Evolutionary conservation across 1,284 basidiomycete species (phyloP), one percentile per base, ranked within the genome.

Genomic region (Mixia osmundae): DNA sequence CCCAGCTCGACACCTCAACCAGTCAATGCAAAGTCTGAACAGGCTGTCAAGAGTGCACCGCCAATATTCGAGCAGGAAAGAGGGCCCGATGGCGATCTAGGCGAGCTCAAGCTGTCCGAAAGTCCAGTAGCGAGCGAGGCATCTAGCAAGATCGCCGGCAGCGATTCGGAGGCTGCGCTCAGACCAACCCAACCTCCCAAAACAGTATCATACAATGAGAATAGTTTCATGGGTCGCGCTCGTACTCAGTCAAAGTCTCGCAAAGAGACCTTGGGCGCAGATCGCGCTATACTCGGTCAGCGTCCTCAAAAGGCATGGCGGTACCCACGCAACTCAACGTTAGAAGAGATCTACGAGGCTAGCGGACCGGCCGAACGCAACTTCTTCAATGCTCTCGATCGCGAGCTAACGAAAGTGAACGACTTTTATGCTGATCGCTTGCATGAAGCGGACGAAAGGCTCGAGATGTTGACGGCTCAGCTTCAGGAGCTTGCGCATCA

Each of bases 371-470:
- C 66, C 25, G 72, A 85, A 49, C 54, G 59, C 30, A 62, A 62
- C 3, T 89, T 83, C 57, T 76, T 89, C 45, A 63, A 69, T 5
- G 62, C 68, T 25, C 62, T 89, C 2, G 74, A 85, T 45, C 52
- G 52, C 1, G 71, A 89, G 52, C 59, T 87, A 0, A 68, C 72
- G 37, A 80, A 89, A 60, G 68, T 87, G 48, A 29, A 45, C 27
- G 28, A 30, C 3, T 95, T 95, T 54, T 94, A 79, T 52, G 50
- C 66, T 6, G 67, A 67, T 18, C 65, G 74, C 18, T 78, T 80
- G 54, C 59, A 62, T 18, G 78, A 82, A 45, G 70, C 74, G 56
- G 56, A 58, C 16, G 57, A 57, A 20, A 63, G 62, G 40, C 65
- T 68, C 39, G 54, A 55, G 40, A 55, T 61, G 12, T 59, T 89